Evolutionary conservation across 805 yeast genomes (phyloP).

Genomic region (Kregervanrija delftensis): DNA sequence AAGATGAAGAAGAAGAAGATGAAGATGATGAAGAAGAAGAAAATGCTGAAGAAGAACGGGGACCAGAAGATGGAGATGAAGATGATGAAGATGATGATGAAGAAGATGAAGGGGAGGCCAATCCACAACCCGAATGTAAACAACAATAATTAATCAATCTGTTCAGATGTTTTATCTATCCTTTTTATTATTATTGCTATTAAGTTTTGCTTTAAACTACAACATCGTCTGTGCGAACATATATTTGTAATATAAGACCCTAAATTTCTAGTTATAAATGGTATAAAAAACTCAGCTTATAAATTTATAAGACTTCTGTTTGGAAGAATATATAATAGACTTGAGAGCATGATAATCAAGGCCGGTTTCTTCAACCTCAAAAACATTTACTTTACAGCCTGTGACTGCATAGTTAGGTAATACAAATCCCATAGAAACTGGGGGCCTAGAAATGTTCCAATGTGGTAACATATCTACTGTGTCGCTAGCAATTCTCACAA

Average conservation of each 20-base stretch:
- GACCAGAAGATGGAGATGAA: conserved; percentile 53
- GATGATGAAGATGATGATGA: conserved; percentile 56
- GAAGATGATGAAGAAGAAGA: conserved; percentile 57
- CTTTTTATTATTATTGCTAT: no score
- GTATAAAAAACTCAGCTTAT: no score
- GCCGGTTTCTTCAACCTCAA: conserved; percentile 51
- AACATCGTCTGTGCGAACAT: no score
- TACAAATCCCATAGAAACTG: conserved; percentile 62
- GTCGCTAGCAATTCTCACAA: conserved; percentile 6
- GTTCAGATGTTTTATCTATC: neutral
- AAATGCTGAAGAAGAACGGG: conserved; percentile 55
- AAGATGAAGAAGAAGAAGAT: conserved; percentile 45
- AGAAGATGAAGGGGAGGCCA: conserved; percentile 35
- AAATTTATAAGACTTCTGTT: conserved; percentile 70
- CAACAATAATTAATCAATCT: conserved; percentile 40
- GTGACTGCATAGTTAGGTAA: conserved; percentile 72
- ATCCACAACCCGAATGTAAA: conserved; percentile 72
- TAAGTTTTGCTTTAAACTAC: no score
- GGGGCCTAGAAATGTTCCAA: conserved; percentile 71
- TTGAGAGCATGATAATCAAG: conserved; percentile 64
- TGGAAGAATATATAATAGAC: conserved; percentile 78
- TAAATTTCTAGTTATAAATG: no score
- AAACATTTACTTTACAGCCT: conserved; percentile 66
- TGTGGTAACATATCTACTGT: conserved; percentile 14
- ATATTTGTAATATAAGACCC: no score